phyloP scores from a whole-genome alignment of 495 filamentous ascomycete genomes.

The Neurospora tetrasperma region DNA sequence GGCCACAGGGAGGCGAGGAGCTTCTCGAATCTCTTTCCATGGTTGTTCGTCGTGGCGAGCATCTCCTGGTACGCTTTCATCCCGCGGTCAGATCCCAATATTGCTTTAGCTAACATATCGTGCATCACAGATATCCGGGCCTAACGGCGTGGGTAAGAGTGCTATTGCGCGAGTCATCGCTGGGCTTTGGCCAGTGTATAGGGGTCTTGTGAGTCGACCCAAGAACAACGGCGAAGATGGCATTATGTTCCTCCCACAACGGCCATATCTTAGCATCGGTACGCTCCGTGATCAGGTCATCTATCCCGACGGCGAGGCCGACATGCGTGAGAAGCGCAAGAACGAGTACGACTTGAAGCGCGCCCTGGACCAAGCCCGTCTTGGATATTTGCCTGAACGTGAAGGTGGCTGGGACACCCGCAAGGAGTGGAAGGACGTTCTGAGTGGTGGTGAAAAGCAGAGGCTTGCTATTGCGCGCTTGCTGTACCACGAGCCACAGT shows the following conservation, averaged over 20 bases:
- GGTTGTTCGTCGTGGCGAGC: constrained; percentile 80
- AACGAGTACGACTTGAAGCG: constrained; percentile 62
- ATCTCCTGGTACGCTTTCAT: constrained; percentile 51
- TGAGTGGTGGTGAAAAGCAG: constrained; percentile 98
- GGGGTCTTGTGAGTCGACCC: constrained; percentile 77
- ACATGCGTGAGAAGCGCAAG: constrained; percentile 76
- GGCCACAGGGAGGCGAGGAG: constrained; percentile 79
- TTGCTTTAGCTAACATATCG: background rate
- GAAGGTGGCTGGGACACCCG: constrained; percentile 95
- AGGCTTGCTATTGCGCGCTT: constrained; percentile 81
- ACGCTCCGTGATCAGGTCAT: constrained; percentile 96
- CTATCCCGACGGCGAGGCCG: constrained; percentile 88
- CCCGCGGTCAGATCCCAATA: background rate
- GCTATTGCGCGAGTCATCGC: constrained; percentile 83
- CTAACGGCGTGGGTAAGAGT: constrained; percentile 91
- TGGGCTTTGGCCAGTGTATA: constrained; percentile 93
- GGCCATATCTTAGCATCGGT: constrained; percentile 88
- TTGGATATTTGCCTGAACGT: constrained; percentile 81
- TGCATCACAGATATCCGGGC: constrained; percentile 58
- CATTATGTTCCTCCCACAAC: constrained; percentile 96
- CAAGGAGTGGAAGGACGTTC: constrained; percentile 97
- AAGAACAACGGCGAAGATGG: constrained; percentile 73
- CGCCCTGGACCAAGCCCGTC: constrained; percentile 68
- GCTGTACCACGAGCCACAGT: constrained; percentile 89
- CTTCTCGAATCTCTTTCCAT: constrained; percentile 81